phyloP scores from a whole-genome alignment of 352 stramenopile species.

The Pythium volutum region DNA sequence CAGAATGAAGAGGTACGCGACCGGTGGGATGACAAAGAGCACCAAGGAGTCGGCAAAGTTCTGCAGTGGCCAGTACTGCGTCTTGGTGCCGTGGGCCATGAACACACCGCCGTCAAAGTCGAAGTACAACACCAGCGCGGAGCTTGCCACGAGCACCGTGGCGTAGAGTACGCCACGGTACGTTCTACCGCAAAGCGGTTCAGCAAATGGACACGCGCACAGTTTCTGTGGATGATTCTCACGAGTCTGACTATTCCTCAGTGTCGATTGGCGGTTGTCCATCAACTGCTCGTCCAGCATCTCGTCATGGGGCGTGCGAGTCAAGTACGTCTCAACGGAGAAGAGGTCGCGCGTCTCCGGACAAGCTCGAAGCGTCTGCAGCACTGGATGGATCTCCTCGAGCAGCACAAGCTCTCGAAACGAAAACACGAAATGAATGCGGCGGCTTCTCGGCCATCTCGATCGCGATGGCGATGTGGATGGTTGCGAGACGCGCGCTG shows the following conservation, averaged over 20 bases:
- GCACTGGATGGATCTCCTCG: slow-evolving; percentile 32
- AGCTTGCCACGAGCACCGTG: background rate
- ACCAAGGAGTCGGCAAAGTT: slow-evolving; percentile 16
- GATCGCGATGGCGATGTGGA: too few species aligned
- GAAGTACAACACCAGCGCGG: slow-evolving; percentile 11
- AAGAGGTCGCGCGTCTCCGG: slow-evolving; percentile 27
- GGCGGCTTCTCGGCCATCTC: background rate
- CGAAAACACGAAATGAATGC: slow-evolving; percentile 39
- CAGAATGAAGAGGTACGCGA: slow-evolving; percentile 4
- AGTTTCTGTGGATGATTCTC: background rate
- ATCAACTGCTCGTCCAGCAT: slow-evolving; percentile 8
- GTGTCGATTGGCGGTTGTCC: slow-evolving; percentile 26
- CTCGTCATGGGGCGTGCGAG: slow-evolving; percentile 8
- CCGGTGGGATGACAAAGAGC: background rate
- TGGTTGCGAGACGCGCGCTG: slow-evolving; percentile 12
- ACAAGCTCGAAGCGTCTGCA: slow-evolving; percentile 25
- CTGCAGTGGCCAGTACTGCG: slow-evolving; percentile 22
- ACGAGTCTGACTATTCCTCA: background rate
- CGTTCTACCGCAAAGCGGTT: slow-evolving; percentile 17
- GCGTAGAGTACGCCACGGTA: slow-evolving; percentile 4
- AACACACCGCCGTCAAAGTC: slow-evolving; percentile 24
- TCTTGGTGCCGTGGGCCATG: background rate
- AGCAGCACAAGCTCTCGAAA: slow-evolving; percentile 38
- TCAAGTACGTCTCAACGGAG: slow-evolving; percentile 26
- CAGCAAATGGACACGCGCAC: slow-evolving; percentile 4